A percentile compares a stretch with the other conserved stretches of the same genome.
phyloP scores from a whole-genome alignment of 2,329 filamentous ascomycete genomes.

The Beauveria scarabaeidicola region DNA sequence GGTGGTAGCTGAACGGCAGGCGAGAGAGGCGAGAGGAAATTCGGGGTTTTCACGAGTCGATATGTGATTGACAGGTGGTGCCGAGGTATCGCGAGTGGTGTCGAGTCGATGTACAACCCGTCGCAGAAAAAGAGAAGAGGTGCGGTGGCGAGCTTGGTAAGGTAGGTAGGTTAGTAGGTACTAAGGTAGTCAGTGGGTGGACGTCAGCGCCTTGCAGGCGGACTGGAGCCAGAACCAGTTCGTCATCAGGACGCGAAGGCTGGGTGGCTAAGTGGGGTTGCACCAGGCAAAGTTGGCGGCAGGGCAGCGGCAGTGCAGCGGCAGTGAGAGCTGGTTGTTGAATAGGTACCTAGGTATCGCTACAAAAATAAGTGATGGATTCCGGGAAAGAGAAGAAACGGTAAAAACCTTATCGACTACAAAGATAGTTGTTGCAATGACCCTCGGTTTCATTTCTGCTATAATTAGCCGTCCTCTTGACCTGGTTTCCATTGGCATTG shows the following conservation, averaged over 20 bases:
- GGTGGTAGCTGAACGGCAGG: not conserved
- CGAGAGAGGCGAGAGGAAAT: not conserved
- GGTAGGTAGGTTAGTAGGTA: too few species aligned
- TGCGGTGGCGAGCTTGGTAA: conserved; percentile 11
- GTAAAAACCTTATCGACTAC: too few species aligned
- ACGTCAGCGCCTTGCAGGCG: conserved; percentile 8
- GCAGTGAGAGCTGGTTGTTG: not conserved
- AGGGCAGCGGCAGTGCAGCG: not conserved
- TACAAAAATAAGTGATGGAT: too few species aligned
- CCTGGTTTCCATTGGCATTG: not conserved
- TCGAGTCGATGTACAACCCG: conserved; percentile 1
- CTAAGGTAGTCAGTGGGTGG: not conserved
- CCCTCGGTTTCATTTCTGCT: not conserved
- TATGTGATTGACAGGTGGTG: not conserved
- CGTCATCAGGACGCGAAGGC: conserved; percentile 12
- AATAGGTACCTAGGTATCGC: too few species aligned
- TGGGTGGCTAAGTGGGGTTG: conserved; percentile 8
- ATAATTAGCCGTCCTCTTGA: not conserved
- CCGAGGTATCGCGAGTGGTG: not conserved
- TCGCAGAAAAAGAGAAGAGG: not conserved
- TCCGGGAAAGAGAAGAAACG: not conserved
- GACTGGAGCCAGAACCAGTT: conserved; percentile 9
- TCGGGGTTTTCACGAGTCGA: not conserved
- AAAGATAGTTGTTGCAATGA: not conserved
- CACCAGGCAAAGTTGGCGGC: not conserved